Conservation (phyloP, 257 asterid genomes). For the Rauvolfia tetraphylla region DNA sequence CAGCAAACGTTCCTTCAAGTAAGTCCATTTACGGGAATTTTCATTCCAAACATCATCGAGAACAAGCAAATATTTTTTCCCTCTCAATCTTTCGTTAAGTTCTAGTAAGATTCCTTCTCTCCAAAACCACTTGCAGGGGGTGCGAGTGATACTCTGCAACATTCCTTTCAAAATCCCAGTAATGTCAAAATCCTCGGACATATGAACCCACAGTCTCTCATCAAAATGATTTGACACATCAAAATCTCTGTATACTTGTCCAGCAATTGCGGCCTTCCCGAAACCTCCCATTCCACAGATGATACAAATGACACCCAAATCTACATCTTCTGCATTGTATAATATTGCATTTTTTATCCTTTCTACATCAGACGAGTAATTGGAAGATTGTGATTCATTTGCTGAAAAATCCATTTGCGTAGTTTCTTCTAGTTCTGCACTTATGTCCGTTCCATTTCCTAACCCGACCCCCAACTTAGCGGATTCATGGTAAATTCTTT, state of each 20-base stretch:
- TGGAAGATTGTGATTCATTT: too few species aligned
- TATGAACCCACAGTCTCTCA: slow-evolving; percentile 20
- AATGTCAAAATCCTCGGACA: background rate
- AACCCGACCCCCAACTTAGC: background rate
- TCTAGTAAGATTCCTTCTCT: slow-evolving; percentile 4
- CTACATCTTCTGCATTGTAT: background rate
- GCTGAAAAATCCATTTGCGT: too few species aligned
- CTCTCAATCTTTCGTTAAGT: slow-evolving; percentile 1
- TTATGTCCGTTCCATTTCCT: background rate
- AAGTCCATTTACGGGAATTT: too few species aligned
- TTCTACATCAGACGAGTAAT: background rate
- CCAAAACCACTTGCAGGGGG: background rate
- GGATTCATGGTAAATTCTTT: background rate
- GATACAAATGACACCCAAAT: slow-evolving; percentile 1
- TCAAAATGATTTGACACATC: slow-evolving; percentile 8
- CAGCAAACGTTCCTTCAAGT: too few species aligned
- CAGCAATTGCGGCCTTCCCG: slow-evolving; percentile 21
- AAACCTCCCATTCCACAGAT: slow-evolving; percentile 17
- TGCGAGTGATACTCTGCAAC: slow-evolving; percentile 7
- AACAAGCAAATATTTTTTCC: too few species aligned
- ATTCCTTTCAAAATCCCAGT: slow-evolving; percentile 8
- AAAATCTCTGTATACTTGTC: slow-evolving; percentile 7
- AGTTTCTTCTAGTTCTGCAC: background rate
- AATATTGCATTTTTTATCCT: background rate
- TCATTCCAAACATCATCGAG: too few species aligned